phyloP scores from a whole-genome alignment of 306 rosid genomes.

The Prunus campanulata region DNA sequence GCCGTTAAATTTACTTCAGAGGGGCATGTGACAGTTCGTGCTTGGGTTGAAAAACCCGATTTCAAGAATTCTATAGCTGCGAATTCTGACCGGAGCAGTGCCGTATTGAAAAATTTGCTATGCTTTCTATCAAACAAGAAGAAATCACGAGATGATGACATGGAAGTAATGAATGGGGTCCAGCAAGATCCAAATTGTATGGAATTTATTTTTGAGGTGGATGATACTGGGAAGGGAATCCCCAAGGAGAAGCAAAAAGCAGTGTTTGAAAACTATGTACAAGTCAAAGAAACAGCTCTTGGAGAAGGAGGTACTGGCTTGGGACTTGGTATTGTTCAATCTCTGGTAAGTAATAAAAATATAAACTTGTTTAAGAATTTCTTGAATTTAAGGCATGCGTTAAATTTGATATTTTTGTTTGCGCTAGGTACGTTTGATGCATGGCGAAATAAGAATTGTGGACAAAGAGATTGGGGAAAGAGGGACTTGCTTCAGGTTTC shows the following conservation, averaged over 20 bases:
- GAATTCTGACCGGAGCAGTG: constrained; percentile 7
- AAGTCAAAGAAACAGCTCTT: constrained; percentile 57
- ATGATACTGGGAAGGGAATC: constrained; percentile 88
- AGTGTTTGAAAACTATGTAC: constrained; percentile 76
- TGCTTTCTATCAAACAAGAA: constrained; percentile 35
- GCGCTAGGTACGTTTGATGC: constrained; percentile 69
- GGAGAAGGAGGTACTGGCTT: constrained; percentile 83
- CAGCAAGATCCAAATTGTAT: constrained; percentile 32
- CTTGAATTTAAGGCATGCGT: no score
- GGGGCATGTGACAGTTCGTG: constrained; percentile 61
- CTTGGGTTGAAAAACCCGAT: constrained; percentile 52
- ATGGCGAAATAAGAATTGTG: constrained; percentile 65
- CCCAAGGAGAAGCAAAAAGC: constrained; percentile 62
- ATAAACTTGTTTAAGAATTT: no score
- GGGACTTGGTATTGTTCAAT: constrained; percentile 79
- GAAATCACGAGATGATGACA: constrained; percentile 17
- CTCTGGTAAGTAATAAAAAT: no score
- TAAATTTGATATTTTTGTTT: neutral
- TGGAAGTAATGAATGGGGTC: constrained; percentile 29
- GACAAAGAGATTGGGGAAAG: constrained; percentile 65
- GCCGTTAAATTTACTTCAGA: constrained; percentile 72
- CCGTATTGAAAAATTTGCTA: constrained; percentile 19
- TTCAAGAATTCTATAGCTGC: constrained; percentile 38
- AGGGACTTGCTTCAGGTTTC: constrained; percentile 75
- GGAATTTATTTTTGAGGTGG: constrained; percentile 76